phyloP scores from a whole-genome alignment of 768 basidiomycete genomes.

The Mycena crocata region DNA sequence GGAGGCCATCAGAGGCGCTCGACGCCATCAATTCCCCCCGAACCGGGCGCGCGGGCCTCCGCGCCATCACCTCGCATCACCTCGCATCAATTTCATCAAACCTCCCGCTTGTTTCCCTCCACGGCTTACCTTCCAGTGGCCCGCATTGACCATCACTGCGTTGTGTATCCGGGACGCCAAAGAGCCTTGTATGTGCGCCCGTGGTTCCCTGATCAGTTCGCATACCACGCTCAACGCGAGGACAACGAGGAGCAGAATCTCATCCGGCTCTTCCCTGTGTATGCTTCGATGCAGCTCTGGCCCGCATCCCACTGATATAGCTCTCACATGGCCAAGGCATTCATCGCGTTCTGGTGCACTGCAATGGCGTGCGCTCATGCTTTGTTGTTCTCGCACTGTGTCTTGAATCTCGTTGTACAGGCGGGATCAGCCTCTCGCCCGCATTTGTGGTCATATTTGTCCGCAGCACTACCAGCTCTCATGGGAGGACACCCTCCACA shows the following conservation, averaged over 20 bases:
- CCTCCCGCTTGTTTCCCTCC: no score
- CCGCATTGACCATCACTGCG: constrained; percentile 33
- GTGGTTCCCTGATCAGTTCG: constrained; percentile 83
- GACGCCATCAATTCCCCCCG: no score
- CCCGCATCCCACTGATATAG: neutral
- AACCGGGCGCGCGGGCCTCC: no score
- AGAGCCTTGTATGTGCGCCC: constrained; percentile 92
- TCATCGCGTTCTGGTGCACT: constrained; percentile 92
- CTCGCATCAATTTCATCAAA: no score
- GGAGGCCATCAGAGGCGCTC: no score
- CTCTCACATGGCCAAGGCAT: constrained; percentile 71
- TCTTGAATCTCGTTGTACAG: constrained; percentile 49
- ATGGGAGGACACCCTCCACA: constrained; percentile 90
- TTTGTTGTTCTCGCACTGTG: neutral
- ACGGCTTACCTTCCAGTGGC: constrained; percentile 20
- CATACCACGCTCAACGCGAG: constrained; percentile 83
- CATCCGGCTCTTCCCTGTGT: constrained; percentile 91
- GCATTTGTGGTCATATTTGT: constrained; percentile 94
- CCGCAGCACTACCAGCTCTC: constrained; percentile 83
- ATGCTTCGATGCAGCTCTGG: constrained; percentile 38
- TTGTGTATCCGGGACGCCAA: constrained; percentile 85
- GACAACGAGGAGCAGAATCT: constrained; percentile 97
- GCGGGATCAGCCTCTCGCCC: constrained; percentile 89
- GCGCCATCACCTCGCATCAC: no score
- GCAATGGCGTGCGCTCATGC: constrained; percentile 72